Percentiles rank a stretch among this genome's conserved stretches.
Conservation (phyloP, 2,329 filamentous ascomycete species). For the Sporothrix pseudoabietina region DNA sequence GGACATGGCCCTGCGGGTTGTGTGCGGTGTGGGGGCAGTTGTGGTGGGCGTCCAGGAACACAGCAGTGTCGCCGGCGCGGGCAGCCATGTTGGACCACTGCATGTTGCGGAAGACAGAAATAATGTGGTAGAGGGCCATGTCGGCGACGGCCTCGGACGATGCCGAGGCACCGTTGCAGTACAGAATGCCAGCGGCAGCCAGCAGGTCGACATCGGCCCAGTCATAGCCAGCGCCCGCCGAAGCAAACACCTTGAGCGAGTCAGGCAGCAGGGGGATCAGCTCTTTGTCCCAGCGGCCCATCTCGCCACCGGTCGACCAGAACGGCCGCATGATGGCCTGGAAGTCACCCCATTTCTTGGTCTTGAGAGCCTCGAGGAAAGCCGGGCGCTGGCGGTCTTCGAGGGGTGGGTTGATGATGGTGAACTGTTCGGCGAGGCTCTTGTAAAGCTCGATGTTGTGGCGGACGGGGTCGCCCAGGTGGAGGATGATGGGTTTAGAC, state of each 20-base stretch:
- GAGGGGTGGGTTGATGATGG: conserved; percentile 49
- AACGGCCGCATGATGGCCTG: conserved; percentile 43
- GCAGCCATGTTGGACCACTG: conserved; percentile 65
- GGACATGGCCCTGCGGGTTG: conserved; percentile 56
- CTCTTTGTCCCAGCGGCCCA: conserved; percentile 37
- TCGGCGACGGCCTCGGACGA: conserved; percentile 74
- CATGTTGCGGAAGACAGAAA: conserved; percentile 69
- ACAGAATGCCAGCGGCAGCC: conserved; percentile 63
- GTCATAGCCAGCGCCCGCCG: conserved; percentile 66
- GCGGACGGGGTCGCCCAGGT: conserved; percentile 67
- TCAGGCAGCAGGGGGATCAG: conserved; percentile 52
- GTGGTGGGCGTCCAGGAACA: conserved; percentile 38
- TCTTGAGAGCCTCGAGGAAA: conserved; percentile 54
- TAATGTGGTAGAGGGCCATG: conserved; percentile 67
- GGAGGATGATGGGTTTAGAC: conserved; percentile 56
- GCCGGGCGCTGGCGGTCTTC: conserved; percentile 54
- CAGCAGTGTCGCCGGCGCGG: conserved; percentile 39
- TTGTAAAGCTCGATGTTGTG: conserved; percentile 54
- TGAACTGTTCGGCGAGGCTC: conserved; percentile 49
- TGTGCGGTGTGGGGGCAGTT: conserved; percentile 48
- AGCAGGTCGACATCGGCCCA: conserved; percentile 66
- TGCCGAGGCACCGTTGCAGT: conserved; percentile 72
- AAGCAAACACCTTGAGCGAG: conserved; percentile 64
- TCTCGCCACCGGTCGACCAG: conserved; percentile 37
- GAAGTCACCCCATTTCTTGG: conserved; percentile 59